Evolutionary conservation across 2,329 filamentous ascomycete species (phyloP).

Genomic region (Beauveria bassiana): DNA sequence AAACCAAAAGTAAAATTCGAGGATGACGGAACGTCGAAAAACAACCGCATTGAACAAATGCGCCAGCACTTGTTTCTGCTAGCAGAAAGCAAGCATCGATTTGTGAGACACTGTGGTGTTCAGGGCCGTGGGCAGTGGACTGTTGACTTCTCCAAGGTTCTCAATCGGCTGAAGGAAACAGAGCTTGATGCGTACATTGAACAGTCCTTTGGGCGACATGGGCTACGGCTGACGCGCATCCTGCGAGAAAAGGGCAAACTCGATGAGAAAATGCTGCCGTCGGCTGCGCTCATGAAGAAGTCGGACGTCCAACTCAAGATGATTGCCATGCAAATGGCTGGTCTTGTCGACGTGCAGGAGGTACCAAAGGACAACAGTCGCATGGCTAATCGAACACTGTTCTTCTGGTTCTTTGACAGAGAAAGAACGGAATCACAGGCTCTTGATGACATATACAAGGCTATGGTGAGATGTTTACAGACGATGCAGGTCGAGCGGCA

Average conservation of each 20-base stretch:
- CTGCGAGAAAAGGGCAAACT: conserved; percentile 81
- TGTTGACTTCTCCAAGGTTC: conserved; percentile 70
- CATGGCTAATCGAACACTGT: conserved; percentile 75
- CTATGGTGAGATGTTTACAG: conserved; percentile 79
- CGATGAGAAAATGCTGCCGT: conserved; percentile 85
- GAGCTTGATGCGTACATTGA: conserved; percentile 79
- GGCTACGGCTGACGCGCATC: conserved; percentile 77
- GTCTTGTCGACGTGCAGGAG: conserved; percentile 87
- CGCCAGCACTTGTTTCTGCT: conserved; percentile 68
- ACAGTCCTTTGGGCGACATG: conserved; percentile 66
- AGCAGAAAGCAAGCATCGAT: conserved; percentile 59
- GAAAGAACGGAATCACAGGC: conserved; percentile 63
- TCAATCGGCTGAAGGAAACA: conserved; percentile 61
- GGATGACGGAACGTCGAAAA: conserved; percentile 32
- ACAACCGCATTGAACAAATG: conserved; percentile 49
- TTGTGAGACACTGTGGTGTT: conserved; percentile 59
- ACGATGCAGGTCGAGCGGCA: conserved; percentile 69
- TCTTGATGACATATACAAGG: conserved; percentile 78
- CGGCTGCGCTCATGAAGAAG: conserved; percentile 74
- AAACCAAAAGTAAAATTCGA: conserved; percentile 45
- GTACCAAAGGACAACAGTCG: conserved; percentile 82
- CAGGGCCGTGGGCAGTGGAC: conserved; percentile 67
- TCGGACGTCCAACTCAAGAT: conserved; percentile 79
- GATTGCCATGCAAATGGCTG: conserved; percentile 75
- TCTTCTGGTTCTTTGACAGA: conserved; percentile 84